Base-by-base conservation (phyloP, 768 basidiomycete species). In the Gelatoporia subvermispora region DNA sequence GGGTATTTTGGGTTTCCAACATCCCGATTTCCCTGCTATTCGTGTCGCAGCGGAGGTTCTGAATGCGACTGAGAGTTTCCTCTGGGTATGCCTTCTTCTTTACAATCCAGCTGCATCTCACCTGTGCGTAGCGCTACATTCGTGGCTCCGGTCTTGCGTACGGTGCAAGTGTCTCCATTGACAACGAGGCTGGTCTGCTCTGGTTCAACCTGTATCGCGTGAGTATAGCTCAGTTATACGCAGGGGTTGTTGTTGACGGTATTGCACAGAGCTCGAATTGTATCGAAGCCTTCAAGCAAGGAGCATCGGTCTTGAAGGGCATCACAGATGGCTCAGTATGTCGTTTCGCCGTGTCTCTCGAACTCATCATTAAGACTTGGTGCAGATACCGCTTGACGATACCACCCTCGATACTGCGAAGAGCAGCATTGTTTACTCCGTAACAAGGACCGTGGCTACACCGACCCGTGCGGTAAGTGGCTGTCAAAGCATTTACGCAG, bases 131-230 rank as follows among this genome's bases (percentile, higher is more conserved):
- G 87, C 81, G 85, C 21, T 88, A 85, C 52, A 92, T 99, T 51
- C 85, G 96, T 36, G 96, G 96, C 7, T 85, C 91, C 48, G 96
- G 96, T 18, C 70, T 99, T 28, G 96, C 96, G 4, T 98, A 96
- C 55, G 91, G 93, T n/a, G 91, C 91, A 22, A 81, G 82, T 58
- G 73, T 86, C 25, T 74, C 75, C 0, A 63, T 84, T 25, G 91
- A 94, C 56, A 70, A 82, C 25, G 93, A 96, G 67, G 75, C 84
- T 20, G 92, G 92, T 1, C 67, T 85, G 10, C 67, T 92, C 22
- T 80, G 67, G 43, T 94, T 93, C 67, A 75, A 78, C 13, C 71
- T 94, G 2, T 94, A 92, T 61, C 76, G 91, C 43, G 88, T 85
- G 70, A 49, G 82, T 66, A 24, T 47, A 18, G 24, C 18, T 7